Evolutionary conservation across 1,284 basidiomycete genomes (phyloP).

Genomic region (Cronartium ribicola): DNA sequence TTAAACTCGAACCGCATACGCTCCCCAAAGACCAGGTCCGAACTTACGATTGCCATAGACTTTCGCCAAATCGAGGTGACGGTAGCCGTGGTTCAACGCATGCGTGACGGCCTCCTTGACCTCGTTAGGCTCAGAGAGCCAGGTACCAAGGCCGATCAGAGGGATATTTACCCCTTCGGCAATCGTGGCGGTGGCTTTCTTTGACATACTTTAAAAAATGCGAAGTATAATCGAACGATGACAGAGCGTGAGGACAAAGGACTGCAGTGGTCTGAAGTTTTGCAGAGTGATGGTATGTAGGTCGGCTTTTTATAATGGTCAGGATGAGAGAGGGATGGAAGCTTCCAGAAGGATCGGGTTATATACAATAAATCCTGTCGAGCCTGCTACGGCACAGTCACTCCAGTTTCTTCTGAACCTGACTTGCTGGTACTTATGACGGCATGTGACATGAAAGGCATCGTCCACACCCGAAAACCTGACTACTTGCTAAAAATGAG

Average conservation of each 20-base stretch:
- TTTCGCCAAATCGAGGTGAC: slow-evolving; percentile 40
- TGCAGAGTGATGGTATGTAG: background rate
- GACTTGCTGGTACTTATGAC: too few species aligned
- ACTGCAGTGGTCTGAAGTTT: background rate
- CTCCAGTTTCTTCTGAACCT: too few species aligned
- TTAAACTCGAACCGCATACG: background rate
- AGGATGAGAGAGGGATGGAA: background rate
- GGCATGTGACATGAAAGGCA: too few species aligned
- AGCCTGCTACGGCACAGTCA: background rate
- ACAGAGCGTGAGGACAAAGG: background rate
- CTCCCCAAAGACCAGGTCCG: background rate
- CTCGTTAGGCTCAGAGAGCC: slow-evolving; percentile 41
- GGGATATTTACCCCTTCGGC: slow-evolving; percentile 29
- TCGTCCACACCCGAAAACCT: too few species aligned
- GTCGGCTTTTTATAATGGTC: background rate
- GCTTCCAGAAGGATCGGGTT: background rate
- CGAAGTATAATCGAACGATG: background rate
- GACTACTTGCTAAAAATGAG: too few species aligned
- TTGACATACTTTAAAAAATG: slow-evolving; percentile 3
- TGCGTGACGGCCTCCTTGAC: slow-evolving; percentile 39
- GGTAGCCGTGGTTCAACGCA: slow-evolving; percentile 38
- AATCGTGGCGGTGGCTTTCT: background rate
- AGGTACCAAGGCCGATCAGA: slow-evolving; percentile 38
- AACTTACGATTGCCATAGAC: slow-evolving; percentile 39
- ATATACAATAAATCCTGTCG: background rate